Conservation (phyloP, 108 stramenopile genomes). For the Hondaea fermentalgiana region DNA sequence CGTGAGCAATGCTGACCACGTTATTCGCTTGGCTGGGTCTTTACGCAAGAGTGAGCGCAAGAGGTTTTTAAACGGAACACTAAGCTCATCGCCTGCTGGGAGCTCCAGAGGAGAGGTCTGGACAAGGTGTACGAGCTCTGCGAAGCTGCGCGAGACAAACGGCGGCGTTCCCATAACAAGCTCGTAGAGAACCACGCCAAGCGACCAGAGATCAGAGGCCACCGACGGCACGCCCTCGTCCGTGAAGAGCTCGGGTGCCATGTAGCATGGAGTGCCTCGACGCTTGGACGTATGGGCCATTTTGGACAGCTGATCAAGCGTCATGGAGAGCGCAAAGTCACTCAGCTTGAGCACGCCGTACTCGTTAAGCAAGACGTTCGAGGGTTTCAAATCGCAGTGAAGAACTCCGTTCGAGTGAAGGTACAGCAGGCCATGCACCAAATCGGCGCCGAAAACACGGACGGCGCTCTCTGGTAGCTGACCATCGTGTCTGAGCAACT, state of each 20-base stretch:
- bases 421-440: slow-evolving; percentile 49
- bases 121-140: not conserved
- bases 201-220: slow-evolving; percentile 44
- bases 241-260: slow-evolving; percentile 49
- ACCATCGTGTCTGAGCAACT: slow-evolving; percentile 40
- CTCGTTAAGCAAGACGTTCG: slow-evolving; percentile 52
- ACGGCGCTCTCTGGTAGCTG: slow-evolving; percentile 41
- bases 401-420: slow-evolving; percentile 47
- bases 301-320: not conserved
- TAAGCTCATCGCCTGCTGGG: slow-evolving; percentile 26
- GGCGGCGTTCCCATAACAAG: slow-evolving; percentile 30
- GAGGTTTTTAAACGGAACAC: slow-evolving; percentile 31
- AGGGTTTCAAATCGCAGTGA: slow-evolving; percentile 50
- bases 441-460: slow-evolving; percentile 44
- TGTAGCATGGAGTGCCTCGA: slow-evolving; percentile 36
- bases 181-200: slow-evolving; percentile 48
- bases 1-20: slow-evolving; percentile 35
- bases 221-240: slow-evolving; percentile 35
- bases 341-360: slow-evolving; percentile 50
- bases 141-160: not conserved
- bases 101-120: not conserved
- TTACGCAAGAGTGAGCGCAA: slow-evolving; percentile 35
- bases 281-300: not conserved
- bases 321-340: slow-evolving; percentile 37
- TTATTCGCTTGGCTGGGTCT: slow-evolving; percentile 23